Conservation (phyloP, 1,284 basidiomycete species). For the Puccinia triticina region DNA sequence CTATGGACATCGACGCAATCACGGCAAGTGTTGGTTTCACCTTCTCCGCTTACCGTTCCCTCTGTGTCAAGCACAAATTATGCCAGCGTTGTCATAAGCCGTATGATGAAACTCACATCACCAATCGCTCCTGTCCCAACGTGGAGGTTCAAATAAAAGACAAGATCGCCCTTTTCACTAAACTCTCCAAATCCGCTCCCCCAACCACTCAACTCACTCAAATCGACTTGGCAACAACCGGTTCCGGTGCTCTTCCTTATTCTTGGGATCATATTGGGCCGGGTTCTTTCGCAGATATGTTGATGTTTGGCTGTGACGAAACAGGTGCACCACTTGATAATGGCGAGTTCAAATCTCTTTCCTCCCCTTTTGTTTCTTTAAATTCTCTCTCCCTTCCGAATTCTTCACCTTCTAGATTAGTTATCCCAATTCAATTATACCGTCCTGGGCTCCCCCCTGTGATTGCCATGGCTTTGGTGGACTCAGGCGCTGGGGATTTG, state of each 20-base stretch:
- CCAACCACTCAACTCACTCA: neutral
- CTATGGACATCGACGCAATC: conserved; percentile 8
- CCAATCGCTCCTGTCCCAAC: too few relatives aligned
- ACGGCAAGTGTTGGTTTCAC: neutral
- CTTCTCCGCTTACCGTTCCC: neutral
- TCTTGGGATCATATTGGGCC: neutral
- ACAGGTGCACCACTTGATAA: neutral
- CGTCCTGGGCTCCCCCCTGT: neutral
- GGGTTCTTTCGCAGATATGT: neutral
- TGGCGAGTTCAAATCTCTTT: neutral
- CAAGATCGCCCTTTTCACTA: neutral
- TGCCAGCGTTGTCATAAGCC: neutral
- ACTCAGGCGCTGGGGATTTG: conserved; percentile 23
- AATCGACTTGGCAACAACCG: neutral
- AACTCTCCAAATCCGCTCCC: neutral
- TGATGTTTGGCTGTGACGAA: conserved; percentile 4
- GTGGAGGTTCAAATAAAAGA: too few relatives aligned
- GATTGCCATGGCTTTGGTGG: neutral
- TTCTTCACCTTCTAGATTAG: too few relatives aligned
- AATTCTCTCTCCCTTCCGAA: neutral
- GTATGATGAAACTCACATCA: too few relatives aligned
- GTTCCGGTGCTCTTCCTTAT: neutral
- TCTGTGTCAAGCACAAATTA: conserved; percentile 11
- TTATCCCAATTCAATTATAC: neutral
- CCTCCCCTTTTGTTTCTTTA: neutral